Evolutionary conservation across 306 rosid species (phyloP).

Genomic region (Parietaria judaica): DNA sequence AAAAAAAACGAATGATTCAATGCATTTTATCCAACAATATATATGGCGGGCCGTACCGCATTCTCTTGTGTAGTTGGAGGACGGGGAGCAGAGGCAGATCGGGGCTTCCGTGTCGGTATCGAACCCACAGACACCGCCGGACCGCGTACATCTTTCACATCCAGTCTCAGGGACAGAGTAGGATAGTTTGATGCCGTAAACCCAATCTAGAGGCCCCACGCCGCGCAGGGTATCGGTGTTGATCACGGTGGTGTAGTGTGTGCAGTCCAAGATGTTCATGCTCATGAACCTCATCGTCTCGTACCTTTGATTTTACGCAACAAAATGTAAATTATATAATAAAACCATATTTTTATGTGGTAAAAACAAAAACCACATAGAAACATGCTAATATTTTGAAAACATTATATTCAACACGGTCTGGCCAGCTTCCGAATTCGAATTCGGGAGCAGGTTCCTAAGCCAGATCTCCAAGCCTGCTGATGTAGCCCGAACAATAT

Average conservation of each 20-base stretch:
- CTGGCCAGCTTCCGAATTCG: too few relatives aligned
- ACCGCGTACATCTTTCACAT: slow-evolving; percentile 45
- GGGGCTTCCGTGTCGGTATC: slow-evolving; percentile 74
- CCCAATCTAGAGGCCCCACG: slow-evolving; percentile 79
- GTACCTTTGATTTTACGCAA: slow-evolving; percentile 10
- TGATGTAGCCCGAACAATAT: too few relatives aligned
- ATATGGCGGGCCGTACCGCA: slow-evolving; percentile 42
- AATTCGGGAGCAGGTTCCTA: too few relatives aligned
- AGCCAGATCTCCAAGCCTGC: too few relatives aligned
- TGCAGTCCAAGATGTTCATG: slow-evolving; percentile 84
- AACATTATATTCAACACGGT: too few relatives aligned
- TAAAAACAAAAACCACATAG: too few relatives aligned
- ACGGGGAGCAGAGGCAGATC: slow-evolving; percentile 66
- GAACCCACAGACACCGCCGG: slow-evolving; percentile 85
- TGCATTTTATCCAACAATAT: not conserved
- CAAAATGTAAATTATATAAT: not conserved
- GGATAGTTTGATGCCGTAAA: slow-evolving; percentile 71
- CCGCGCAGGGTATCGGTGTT: slow-evolving; percentile 43
- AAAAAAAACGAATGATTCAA: too few relatives aligned
- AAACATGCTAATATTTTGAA: too few relatives aligned
- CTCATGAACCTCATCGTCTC: slow-evolving; percentile 68
- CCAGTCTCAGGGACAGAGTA: slow-evolving; percentile 66
- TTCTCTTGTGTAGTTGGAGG: slow-evolving; percentile 45
- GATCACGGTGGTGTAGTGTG: slow-evolving; percentile 69
- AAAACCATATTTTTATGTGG: too few relatives aligned